A percentile compares a stretch with the other conserved stretches of the same genome.
Conservation (phyloP, 257 asterid genomes). For the Jaltomata sinuosa region DNA sequence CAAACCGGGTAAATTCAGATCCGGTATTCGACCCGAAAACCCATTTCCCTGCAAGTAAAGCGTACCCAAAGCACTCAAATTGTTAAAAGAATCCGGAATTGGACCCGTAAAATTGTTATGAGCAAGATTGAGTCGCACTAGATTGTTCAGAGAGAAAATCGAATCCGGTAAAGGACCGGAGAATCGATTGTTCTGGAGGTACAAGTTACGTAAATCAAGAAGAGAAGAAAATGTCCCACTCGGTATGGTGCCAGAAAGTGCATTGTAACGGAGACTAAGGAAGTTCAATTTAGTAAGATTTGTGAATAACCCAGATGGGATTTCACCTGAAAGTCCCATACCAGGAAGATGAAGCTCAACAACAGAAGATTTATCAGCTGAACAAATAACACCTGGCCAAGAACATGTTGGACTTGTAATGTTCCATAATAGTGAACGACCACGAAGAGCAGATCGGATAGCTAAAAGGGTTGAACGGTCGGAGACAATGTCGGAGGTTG, state of each 20-base stretch:
- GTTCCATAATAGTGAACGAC: constrained; percentile 73
- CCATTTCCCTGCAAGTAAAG: constrained; percentile 57
- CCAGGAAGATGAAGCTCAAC: constrained; percentile 79
- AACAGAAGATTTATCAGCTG: constrained; percentile 41
- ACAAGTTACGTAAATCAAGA: constrained; percentile 44
- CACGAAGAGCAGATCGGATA: constrained; percentile 71
- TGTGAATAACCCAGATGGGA: constrained; percentile 47
- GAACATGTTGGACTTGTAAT: constrained; percentile 52
- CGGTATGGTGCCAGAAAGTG: constrained; percentile 60
- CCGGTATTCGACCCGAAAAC: constrained; percentile 64
- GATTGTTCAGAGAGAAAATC: constrained; percentile 38
- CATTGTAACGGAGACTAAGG: constrained; percentile 79
- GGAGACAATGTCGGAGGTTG: constrained; percentile 47
- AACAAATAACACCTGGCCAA: constrained; percentile 75
- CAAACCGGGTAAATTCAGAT: constrained; percentile 35
- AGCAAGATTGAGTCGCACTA: constrained; percentile 57
- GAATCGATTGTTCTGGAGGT: constrained; percentile 60
- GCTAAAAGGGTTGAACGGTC: constrained; percentile 73
- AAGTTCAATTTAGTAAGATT: constrained; percentile 57
- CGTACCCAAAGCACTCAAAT: constrained; percentile 67
- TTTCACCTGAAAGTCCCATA: constrained; percentile 61
- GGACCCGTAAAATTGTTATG: constrained; percentile 70
- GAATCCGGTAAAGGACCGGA: constrained; percentile 54
- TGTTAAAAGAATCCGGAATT: constrained; percentile 44
- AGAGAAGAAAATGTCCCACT: constrained; percentile 49